phyloP scores from a whole-genome alignment of 805 yeast genomes.

The Teunomyces stri region DNA sequence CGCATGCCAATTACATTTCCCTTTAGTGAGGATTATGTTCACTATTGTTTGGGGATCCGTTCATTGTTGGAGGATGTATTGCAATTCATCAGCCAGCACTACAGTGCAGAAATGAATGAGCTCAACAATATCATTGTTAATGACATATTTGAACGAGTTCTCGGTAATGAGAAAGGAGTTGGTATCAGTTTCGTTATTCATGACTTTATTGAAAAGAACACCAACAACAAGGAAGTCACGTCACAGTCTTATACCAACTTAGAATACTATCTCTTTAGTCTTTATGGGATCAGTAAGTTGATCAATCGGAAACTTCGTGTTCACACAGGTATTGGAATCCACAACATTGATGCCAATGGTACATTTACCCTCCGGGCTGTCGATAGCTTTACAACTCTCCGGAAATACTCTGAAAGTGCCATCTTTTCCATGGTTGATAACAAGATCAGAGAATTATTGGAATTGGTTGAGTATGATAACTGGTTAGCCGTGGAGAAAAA shows the following conservation, averaged over 20 bases:
- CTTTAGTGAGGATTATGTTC: constrained; percentile 84
- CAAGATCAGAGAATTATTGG: constrained; percentile 76
- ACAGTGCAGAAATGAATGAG: constrained; percentile 59
- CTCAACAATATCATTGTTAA: constrained; percentile 58
- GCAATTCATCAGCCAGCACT: constrained; percentile 63
- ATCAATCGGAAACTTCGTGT: constrained; percentile 35
- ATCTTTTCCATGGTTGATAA: constrained; percentile 80
- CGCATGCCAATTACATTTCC: constrained; percentile 67
- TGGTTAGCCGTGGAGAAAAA: constrained; percentile 61
- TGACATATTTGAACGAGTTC: constrained; percentile 62
- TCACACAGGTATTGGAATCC: constrained; percentile 38
- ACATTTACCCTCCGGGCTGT: constrained; percentile 48
- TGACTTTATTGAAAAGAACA: constrained; percentile 57
- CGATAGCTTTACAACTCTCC: constrained; percentile 52
- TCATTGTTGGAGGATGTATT: constrained; percentile 61
- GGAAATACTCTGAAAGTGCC: constrained; percentile 73
- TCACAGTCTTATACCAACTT: constrained; percentile 86
- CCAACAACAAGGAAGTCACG: constrained; percentile 82
- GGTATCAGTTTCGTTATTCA: constrained; percentile 61
- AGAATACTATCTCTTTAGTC: constrained; percentile 79
- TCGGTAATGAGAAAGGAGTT: constrained; percentile 45
- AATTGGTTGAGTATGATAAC: constrained; percentile 75
- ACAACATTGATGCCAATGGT: constrained; percentile 40
- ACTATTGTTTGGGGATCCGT: constrained; percentile 74
- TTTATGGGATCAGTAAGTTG: constrained; percentile 60